A percentile compares a stretch with the other conserved stretches of the same genome.
Evolutionary conservation across 2,329 filamentous ascomycete genomes (phyloP).

Genomic region (Ophiostoma himal-ulmi): DNA sequence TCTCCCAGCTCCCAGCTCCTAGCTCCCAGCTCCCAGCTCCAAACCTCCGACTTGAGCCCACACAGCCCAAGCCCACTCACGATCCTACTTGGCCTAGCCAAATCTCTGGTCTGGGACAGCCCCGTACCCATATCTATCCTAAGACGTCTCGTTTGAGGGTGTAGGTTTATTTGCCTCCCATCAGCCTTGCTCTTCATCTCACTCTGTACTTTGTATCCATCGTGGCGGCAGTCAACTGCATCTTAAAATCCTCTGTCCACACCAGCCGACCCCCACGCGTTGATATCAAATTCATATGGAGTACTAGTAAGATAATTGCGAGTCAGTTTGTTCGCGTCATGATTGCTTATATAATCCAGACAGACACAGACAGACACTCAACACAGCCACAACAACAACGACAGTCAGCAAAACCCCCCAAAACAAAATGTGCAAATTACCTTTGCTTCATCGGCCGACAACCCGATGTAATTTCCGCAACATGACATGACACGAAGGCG

Average conservation of each 20-base stretch:
- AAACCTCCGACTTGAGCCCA: not conserved
- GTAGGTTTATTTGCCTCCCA: not conserved
- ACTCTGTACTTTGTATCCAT: not conserved
- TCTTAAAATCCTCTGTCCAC: not conserved
- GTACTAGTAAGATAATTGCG: not conserved
- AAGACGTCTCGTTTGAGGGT: not conserved
- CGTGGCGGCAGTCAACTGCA: not conserved
- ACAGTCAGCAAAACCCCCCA: not conserved
- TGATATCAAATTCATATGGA: not conserved
- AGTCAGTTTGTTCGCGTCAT: not conserved
- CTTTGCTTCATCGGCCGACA: not conserved
- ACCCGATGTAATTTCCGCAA: not conserved
- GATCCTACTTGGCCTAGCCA: constrained; percentile 2
- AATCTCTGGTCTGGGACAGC: not conserved
- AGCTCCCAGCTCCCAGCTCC: too few species aligned
- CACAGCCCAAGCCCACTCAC: not conserved
- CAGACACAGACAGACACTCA: not conserved
- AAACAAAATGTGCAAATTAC: not conserved
- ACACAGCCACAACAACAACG: not conserved
- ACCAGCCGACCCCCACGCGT: not conserved
- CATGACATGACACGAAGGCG: constrained; percentile 2
- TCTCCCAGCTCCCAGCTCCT: not conserved
- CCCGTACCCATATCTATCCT: not conserved
- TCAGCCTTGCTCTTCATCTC: constrained; percentile 1
- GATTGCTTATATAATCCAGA: not conserved